These are phyloP conservation scores for Cercophora newfieldiana DNA, from an alignment of 495 filamentous ascomycete genomes.

Conservation along the genomic window DNA sequence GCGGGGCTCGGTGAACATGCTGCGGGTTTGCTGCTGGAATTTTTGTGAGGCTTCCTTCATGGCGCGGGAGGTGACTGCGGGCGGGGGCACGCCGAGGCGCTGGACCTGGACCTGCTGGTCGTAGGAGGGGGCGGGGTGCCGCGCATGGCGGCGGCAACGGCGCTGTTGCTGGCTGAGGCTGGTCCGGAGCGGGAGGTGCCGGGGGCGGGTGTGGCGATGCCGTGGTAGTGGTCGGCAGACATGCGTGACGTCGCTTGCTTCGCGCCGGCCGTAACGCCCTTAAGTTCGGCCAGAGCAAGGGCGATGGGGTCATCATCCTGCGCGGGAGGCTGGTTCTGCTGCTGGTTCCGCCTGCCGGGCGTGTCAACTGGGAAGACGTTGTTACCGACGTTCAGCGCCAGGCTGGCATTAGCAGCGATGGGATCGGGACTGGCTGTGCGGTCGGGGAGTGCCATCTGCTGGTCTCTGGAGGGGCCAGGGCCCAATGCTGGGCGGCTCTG, in stretches of 20 bases:
- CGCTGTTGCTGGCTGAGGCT: conserved; percentile 51
- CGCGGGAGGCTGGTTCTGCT: conserved; percentile 29
- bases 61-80: conserved; percentile 84
- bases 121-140: conserved; percentile 86
- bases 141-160: conserved; percentile 53
- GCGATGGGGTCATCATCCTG: conserved; percentile 79
- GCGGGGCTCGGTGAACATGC: conserved; percentile 66
- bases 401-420: conserved; percentile 86
- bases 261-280: conserved; percentile 58
- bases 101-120: conserved; percentile 69
- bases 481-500: conserved; percentile 33
- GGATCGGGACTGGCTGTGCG: conserved; percentile 71
- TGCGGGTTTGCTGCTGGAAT: conserved; percentile 79
- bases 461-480: conserved; percentile 14
- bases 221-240: conserved; percentile 91
- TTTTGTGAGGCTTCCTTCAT: conserved; percentile 93
- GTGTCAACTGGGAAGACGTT: conserved; percentile 97
- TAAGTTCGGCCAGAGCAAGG: conserved; percentile 86
- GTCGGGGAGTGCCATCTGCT: conserved; percentile 41
- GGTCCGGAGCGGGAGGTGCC: conserved; percentile 41
- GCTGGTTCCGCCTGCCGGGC: conserved; percentile 54
- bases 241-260: conserved; percentile 76
- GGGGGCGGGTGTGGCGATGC: conserved; percentile 79
- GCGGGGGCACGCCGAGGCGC: conserved; percentile 84
- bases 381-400: conserved; percentile 93